Percentiles rank a stretch among this genome's conserved stretches.
These are phyloP conservation scores for Globisporangium heterothallicum DNA, from an alignment of 352 stramenopile genomes.

Conservation along the genomic window DNA sequence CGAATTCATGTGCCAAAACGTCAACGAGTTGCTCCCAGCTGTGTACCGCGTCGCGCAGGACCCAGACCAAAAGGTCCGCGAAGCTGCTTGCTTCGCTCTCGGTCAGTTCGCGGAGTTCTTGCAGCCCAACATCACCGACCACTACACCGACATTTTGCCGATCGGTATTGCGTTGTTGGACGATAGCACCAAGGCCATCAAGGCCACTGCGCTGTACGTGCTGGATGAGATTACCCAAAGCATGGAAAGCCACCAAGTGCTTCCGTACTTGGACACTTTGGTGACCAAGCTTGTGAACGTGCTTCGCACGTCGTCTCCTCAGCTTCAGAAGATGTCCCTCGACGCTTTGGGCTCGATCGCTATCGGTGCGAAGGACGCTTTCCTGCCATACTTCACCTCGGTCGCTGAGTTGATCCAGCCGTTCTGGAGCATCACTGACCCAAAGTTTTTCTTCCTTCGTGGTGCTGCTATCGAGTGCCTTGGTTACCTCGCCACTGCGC, in stretches of 20 bases:
- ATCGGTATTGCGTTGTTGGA: conserved; percentile 95
- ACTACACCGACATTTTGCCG: conserved; percentile 94
- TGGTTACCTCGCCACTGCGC: conserved; percentile 95
- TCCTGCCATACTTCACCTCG: conserved; percentile 93
- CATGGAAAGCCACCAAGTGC: conserved; percentile 93
- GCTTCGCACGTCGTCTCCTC: conserved; percentile 87
- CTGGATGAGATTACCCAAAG: conserved; percentile 99
- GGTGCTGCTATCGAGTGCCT: conserved; percentile 97
- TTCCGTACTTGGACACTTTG: conserved; percentile 93
- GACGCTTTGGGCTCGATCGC: conserved; percentile 95
- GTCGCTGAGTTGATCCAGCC: conserved; percentile 83
- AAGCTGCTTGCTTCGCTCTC: conserved; percentile 97
- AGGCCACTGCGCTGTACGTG: conserved; percentile 96
- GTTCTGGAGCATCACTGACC: conserved; percentile 91
- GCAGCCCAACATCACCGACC: conserved; percentile 95
- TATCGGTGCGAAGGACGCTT: conserved; percentile 95
- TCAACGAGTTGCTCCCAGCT: conserved; percentile 90
- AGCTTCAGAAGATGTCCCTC: conserved; percentile 96
- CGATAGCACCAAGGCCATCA: conserved; percentile 90
- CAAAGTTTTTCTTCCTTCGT: conserved; percentile 91
- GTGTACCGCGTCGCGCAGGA: conserved; percentile 91
- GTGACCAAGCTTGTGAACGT: conserved; percentile 94
- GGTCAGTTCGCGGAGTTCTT: conserved; percentile 98
- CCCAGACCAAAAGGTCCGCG: conserved; percentile 90
- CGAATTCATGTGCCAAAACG: conserved; percentile 93